phyloP scores from a whole-genome alignment of 1,284 basidiomycete species.

The Naganishia liquefaciens region DNA sequence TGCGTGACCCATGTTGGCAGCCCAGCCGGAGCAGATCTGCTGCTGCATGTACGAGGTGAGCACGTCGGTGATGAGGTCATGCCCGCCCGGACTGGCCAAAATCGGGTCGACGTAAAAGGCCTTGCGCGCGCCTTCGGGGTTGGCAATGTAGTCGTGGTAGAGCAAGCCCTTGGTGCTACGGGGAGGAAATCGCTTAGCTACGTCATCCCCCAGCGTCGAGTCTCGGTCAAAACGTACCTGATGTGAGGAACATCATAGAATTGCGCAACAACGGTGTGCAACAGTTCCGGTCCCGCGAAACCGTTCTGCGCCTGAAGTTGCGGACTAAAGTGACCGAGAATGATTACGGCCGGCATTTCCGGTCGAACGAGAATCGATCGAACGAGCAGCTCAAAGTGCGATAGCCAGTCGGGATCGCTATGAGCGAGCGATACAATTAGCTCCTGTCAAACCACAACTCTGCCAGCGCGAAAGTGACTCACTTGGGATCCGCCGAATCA shows the following conservation, averaged over 20 bases:
- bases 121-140: constrained; percentile 67
- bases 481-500: constrained; percentile 83
- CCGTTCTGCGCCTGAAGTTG: constrained; percentile 76
- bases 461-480: constrained; percentile 48
- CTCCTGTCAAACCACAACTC: background rate
- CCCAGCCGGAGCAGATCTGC: constrained; percentile 83
- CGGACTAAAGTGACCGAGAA: constrained; percentile 87
- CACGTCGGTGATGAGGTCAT: constrained; percentile 79
- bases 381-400: constrained; percentile 85
- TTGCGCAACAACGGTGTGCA: constrained; percentile 83
- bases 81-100: constrained; percentile 76
- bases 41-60: constrained; percentile 82
- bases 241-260: constrained; percentile 94
- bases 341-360: constrained; percentile 82
- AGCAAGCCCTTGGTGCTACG: constrained; percentile 74
- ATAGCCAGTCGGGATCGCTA: constrained; percentile 70
- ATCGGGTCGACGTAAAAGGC: constrained; percentile 76
- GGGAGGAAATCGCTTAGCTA: constrained; percentile 13
- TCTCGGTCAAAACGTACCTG: constrained; percentile 55
- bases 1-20: constrained; percentile 64
- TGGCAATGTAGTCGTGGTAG: constrained; percentile 75
- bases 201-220: too few relatives aligned
- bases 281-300: constrained; percentile 81
- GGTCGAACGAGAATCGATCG: constrained; percentile 83
- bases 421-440: background rate